Evolutionary conservation across 108 stramenopile genomes (phyloP).

Genomic region (Epithemia pelagica): DNA sequence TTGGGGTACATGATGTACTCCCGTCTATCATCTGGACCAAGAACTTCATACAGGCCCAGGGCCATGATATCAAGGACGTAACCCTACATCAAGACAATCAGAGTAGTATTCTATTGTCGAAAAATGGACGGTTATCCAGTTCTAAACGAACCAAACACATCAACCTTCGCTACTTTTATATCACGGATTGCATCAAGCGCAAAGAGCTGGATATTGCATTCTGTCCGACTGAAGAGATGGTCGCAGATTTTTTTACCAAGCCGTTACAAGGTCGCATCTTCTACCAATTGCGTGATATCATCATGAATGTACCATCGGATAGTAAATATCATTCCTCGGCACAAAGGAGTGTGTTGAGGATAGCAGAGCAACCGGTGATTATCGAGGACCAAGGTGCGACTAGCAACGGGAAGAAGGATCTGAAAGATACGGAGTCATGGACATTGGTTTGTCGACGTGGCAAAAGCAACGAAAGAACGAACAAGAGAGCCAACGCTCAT

Average conservation of each 20-base stretch:
- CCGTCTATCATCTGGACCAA: constrained; percentile 19
- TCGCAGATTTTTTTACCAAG: constrained; percentile 28
- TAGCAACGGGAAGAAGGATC: too few species aligned
- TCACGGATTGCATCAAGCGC: constrained; percentile 22
- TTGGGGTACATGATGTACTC: constrained; percentile 21
- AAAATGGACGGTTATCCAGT: constrained; percentile 24
- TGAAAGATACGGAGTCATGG: too few species aligned
- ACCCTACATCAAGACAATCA: constrained; percentile 39
- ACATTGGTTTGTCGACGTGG: too few species aligned
- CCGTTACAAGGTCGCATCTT: constrained; percentile 21
- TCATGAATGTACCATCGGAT: constrained; percentile 18
- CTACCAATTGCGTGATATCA: constrained; percentile 18
- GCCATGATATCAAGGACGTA: constrained; percentile 7
- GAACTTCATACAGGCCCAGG: constrained; percentile 30
- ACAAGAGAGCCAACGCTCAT: too few species aligned
- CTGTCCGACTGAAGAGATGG: constrained; percentile 37
- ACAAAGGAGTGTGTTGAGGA: constrained; percentile 24
- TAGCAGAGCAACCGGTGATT: too few species aligned
- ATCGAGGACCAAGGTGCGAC: too few species aligned
- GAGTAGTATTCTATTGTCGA: constrained; percentile 27
- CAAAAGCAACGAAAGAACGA: too few species aligned
- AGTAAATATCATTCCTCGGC: neutral
- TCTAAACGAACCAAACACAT: constrained; percentile 22
- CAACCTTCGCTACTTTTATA: constrained; percentile 28
- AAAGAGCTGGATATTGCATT: constrained; percentile 19